Base-by-base conservation (phyloP, 208 protist species). In the Trypanosoma vivax region DNA sequence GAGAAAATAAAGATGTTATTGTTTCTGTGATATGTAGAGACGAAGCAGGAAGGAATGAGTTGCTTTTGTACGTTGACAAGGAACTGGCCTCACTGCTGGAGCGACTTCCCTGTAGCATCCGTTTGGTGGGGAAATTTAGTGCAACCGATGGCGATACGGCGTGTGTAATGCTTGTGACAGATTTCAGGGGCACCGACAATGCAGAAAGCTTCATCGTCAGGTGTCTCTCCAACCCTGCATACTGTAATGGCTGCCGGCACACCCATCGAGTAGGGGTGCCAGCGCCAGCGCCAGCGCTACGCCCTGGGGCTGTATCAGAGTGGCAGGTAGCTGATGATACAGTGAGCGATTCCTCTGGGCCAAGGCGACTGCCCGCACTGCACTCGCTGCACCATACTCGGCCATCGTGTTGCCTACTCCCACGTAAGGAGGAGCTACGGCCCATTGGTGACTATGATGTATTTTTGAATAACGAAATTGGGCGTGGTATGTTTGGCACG, bases 401-500 rank as follows among this genome's bases (percentile, higher is more conserved):
- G n/a, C n/a, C n/a, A n/a, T n/a, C n/a, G n/a, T n/a, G n/a, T n/a
- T n/a, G n/a, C n/a, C n/a, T 10, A 9, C 11, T 18, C 18, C 7
- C 21, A 10, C 11, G 3, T 3, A 1, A 51, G 11, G 45, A 14
- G 2, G 30, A 50, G 3, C 16, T 38, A 28, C 29, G n/a, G 16
- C 21, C 38, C 34, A 16, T 67, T 45, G 50, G 40, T 1, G 40
- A 42, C 5, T 68, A 61, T 46, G 16, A 41, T 18, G 25, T 47
- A 24, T 34, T 47, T n/a, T 37, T 24, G 49, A 25, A 62, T 14
- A 51, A 59, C 25, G 49, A 70, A 31, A 61, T 88, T 35, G 79
- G 79, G 13, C 55, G 61, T 25, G 79, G 79, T 7, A 55, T 62
- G 34, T 88, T 83, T 16, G 79, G 79, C 45, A 65, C 40, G 10